phyloP scores from a whole-genome alignment of 371 early-diverging fungal species.

The Entomophthora muscae region DNA sequence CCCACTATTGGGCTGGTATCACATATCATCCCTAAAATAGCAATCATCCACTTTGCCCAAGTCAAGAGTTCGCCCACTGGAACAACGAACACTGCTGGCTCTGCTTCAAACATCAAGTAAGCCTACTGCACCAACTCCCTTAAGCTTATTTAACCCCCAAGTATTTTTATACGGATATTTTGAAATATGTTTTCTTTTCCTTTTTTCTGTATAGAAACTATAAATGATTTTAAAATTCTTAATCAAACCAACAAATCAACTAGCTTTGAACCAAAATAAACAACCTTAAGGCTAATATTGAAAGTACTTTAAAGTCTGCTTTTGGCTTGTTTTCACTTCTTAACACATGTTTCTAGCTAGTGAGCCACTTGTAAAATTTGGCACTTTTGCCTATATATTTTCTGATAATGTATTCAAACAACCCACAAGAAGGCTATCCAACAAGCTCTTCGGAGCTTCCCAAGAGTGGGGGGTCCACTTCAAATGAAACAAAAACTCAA shows the following conservation, averaged over 20 bases:
- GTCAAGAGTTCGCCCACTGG: neutral
- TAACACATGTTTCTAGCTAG: neutral
- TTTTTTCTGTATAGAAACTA: neutral
- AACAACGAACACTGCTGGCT: neutral
- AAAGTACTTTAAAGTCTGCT: too few species aligned
- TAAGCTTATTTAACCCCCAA: neutral
- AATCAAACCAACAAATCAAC: too few species aligned
- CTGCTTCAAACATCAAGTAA: neutral
- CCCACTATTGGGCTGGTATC: neutral
- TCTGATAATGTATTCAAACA: neutral
- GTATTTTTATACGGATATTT: neutral
- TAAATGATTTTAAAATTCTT: too few species aligned
- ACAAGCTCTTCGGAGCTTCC: neutral
- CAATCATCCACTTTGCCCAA: neutral
- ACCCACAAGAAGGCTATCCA: neutral
- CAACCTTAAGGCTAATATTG: neutral
- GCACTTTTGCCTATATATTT: neutral
- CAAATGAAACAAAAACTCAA: neutral
- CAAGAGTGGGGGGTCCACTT: neutral
- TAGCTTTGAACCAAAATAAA: too few species aligned
- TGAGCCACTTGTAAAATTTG: neutral
- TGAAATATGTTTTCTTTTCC: neutral
- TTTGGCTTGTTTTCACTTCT: neutral
- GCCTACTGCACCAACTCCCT: neutral
- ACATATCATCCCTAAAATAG: neutral